Percentiles rank a stretch among this genome's conserved stretches.
Conservation (phyloP, 2,329 filamentous ascomycete genomes). For the Chalara sp. region DNA sequence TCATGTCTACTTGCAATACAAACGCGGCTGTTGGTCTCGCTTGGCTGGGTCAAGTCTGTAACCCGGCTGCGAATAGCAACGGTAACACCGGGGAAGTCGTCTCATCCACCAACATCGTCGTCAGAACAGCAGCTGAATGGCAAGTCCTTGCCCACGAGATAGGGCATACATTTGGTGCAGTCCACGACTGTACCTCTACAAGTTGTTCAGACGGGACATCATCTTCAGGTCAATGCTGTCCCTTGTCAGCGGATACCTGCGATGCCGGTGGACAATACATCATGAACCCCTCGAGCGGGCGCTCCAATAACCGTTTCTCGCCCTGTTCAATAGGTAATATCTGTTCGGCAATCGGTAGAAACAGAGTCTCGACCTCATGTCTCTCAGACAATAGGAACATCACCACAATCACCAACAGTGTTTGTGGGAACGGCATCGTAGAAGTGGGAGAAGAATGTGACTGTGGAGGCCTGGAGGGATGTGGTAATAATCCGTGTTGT, state of each 20-base stretch:
- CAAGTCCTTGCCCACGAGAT: conserved; percentile 93
- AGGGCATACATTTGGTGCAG: conserved; percentile 90
- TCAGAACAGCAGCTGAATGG: conserved; percentile 79
- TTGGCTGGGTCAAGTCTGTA: conserved; percentile 86
- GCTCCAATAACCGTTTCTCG: too few relatives aligned
- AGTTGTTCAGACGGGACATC: conserved; percentile 60
- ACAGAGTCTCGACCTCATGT: too few relatives aligned
- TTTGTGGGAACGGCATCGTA: too few relatives aligned
- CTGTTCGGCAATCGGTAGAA: too few relatives aligned
- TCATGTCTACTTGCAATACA: conserved; percentile 65
- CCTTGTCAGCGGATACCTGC: conserved; percentile 60
- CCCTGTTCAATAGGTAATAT: too few relatives aligned
- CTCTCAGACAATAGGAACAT: too few relatives aligned
- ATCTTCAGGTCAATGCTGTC: conserved; percentile 68
- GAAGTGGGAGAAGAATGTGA: too few relatives aligned
- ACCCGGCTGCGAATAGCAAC: conserved; percentile 41
- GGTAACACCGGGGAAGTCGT: conserved; percentile 57
- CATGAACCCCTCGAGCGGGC: conserved; percentile 71
- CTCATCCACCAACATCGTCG: conserved; percentile 81
- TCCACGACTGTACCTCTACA: conserved; percentile 77
- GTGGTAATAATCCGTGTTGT: too few relatives aligned
- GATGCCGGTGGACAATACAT: conserved; percentile 73
- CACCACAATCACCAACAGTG: too few relatives aligned
- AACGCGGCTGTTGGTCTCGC: conserved; percentile 82
- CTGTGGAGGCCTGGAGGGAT: too few relatives aligned